Base-by-base conservation (phyloP, 1,139 yeast genomes). In the Suhomyces panamericanus region DNA sequence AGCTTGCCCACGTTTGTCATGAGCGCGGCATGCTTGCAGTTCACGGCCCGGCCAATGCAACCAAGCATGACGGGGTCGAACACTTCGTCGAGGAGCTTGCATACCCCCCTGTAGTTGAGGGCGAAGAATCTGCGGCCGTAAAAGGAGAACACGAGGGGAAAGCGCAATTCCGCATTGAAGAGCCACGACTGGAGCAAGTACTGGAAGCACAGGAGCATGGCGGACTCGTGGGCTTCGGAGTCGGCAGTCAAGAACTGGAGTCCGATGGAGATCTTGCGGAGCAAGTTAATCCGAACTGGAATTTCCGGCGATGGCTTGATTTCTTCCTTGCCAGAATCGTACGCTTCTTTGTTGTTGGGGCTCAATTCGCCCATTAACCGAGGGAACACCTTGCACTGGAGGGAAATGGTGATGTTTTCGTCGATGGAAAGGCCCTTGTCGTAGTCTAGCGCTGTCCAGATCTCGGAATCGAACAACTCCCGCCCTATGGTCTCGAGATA, bases 71-170 rank as follows among this genome's bases (percentile, higher is more conserved):
- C 31, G 14, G 47, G 45, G 38, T 51, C 56, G 15, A 38, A 48
- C 3, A 48, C 38, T 27, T 52, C 54, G 8, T 45, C 42, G 4
- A 54, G 42, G 8, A 40, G 32, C 27, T 43, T 42, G 33, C 48
- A 46, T 28, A 51, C 24, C 40, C 56, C 52, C 13, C 47, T 49
- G 52, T 66, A 63, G 52, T 69, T 70, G 24, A 58, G 43, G 30
- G 49, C 48, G 38, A 71, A 57, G 27, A 60, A 51, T 14, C 51
- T 55, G 28, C 77, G 54, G 1, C 75, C 75, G 45, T 63, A 60
- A 24, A 53, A 56, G n/a, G 76, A 70, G 46, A 72, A 71, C 2
- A 69, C 62, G 13, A 70, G 57, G 1, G 78, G 78, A 39, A 53
- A 63, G 35, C 46, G 43, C 34, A 42, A 46, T 49, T 73, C 78